phyloP scores from a whole-genome alignment of 2,329 filamentous ascomycete species.

The Pseudocercospora fuligena region DNA sequence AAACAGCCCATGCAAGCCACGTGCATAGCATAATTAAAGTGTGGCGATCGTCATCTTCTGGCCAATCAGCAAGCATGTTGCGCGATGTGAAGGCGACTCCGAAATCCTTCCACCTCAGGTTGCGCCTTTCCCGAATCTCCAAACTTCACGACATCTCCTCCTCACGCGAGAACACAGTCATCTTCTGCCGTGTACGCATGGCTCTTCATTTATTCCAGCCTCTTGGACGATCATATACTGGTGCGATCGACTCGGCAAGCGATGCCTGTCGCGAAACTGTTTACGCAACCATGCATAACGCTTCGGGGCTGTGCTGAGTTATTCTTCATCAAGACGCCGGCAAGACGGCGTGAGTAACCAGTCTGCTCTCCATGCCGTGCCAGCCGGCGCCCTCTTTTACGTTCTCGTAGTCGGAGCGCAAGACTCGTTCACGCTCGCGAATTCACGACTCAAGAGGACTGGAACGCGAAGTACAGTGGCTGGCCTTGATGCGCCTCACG shows the following conservation, averaged over 20 bases:
- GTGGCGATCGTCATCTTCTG: background rate
- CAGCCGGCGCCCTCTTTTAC: background rate
- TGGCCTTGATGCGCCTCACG: background rate
- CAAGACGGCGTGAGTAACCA: background rate
- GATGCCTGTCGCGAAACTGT: constrained; percentile 1
- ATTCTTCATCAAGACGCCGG: background rate
- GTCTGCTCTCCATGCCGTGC: background rate
- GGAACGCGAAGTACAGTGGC: background rate
- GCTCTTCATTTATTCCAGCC: background rate
- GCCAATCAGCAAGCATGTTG: background rate
- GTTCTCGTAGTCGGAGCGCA: background rate
- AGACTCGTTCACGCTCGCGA: background rate
- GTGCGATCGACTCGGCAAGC: background rate
- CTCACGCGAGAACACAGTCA: constrained; percentile 2
- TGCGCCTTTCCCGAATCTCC: background rate
- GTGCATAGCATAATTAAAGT: background rate
- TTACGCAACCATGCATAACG: constrained; percentile 18
- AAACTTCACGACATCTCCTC: background rate
- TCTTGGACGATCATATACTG: background rate
- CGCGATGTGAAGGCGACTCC: background rate
- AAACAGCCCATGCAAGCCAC: background rate
- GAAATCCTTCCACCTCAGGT: background rate
- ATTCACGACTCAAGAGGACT: background rate
- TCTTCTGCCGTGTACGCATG: background rate
- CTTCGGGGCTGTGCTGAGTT: constrained; percentile 23